Percentiles rank a stretch among this genome's conserved stretches.
phyloP scores from a whole-genome alignment of 2,329 filamentous ascomycete genomes.

The Cladobotryum protrusum region DNA sequence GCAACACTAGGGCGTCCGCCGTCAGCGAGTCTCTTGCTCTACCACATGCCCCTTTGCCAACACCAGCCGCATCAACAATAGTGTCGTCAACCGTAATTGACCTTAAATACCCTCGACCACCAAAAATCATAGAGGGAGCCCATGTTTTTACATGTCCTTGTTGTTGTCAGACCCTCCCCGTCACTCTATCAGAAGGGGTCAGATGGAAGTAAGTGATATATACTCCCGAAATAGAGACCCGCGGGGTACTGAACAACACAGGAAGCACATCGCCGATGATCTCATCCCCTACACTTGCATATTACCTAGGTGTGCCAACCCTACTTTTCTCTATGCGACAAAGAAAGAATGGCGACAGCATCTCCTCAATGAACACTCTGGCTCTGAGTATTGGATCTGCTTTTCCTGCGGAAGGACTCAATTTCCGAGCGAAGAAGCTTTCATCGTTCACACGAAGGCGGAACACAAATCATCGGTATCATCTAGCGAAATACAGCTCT shows the following conservation, averaged over 20 bases:
- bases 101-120: background rate
- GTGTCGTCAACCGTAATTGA: background rate
- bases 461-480: background rate
- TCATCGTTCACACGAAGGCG: background rate
- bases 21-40: background rate
- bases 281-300: slow-evolving; percentile 3
- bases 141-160: slow-evolving; percentile 11
- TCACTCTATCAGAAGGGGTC: background rate
- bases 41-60: background rate
- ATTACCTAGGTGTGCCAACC: background rate
- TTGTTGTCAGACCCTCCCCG: slow-evolving; percentile 10
- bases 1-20: background rate
- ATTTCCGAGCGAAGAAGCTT: background rate
- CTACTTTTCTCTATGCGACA: slow-evolving; percentile 1
- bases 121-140: background rate
- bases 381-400: slow-evolving; percentile 1
- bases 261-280: slow-evolving; percentile 2
- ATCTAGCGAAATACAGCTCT: background rate
- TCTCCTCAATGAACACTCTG: background rate
- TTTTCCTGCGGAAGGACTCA: background rate
- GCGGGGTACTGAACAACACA: background rate
- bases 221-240: background rate
- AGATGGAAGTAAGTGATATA: slow-evolving; percentile 1
- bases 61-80: background rate
- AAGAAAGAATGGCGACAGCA: background rate